phyloP scores from a whole-genome alignment of 2,329 filamentous ascomycete species.

The Fusarium humuli region DNA sequence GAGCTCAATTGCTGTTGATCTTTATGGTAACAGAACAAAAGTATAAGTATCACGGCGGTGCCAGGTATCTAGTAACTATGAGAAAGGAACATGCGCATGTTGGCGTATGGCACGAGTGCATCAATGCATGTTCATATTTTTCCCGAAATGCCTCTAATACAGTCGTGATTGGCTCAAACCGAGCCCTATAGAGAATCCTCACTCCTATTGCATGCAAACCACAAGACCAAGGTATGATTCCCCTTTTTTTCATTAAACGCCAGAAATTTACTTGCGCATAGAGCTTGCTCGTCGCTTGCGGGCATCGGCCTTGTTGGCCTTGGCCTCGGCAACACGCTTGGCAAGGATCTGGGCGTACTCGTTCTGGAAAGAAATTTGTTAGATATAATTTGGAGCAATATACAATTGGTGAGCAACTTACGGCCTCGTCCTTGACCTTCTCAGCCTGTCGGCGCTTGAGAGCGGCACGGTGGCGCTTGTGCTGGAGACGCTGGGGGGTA shows the following conservation, averaged over 20 bases:
- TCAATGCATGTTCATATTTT: constrained; percentile 52
- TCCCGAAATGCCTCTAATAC: constrained; percentile 54
- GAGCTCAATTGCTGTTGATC: not conserved
- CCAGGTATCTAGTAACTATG: not conserved
- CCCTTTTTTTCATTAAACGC: constrained; percentile 53
- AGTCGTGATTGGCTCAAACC: constrained; percentile 51
- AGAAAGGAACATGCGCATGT: constrained; percentile 13
- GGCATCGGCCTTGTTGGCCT: constrained; percentile 90
- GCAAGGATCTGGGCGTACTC: constrained; percentile 97
- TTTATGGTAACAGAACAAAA: not conserved
- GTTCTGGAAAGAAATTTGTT: constrained; percentile 68
- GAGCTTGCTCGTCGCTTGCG: constrained; percentile 98
- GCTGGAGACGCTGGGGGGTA: constrained; percentile 99
- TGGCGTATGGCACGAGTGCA: constrained; percentile 45
- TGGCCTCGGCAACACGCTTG: constrained; percentile 97
- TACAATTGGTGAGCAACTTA: constrained; percentile 63
- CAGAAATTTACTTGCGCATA: constrained; percentile 81
- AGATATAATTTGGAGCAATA: not conserved
- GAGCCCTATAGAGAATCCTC: constrained; percentile 51
- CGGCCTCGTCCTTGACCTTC: constrained; percentile 98
- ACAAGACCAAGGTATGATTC: constrained; percentile 54
- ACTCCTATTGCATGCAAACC: constrained; percentile 58
- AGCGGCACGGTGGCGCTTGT: constrained; percentile 98
- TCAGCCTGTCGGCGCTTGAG: constrained; percentile 98
- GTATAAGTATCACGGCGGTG: not conserved